Evolutionary conservation across 2,329 filamentous ascomycete species (phyloP), one percentile per base, ranked within the genome.

Genomic region (Fusarium goolgardi): DNA sequence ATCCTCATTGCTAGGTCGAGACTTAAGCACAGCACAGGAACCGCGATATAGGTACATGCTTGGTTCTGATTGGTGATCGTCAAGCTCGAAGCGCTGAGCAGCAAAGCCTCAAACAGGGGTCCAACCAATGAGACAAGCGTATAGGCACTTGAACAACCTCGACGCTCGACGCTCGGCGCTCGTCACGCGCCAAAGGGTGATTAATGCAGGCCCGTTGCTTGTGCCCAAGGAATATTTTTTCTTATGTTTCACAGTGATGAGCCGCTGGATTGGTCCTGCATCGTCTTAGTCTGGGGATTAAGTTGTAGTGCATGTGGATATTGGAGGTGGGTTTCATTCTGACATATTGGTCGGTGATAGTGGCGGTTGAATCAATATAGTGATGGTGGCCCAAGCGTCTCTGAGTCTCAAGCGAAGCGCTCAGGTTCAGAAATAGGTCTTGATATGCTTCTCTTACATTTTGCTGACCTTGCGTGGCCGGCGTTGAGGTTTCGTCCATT

Each of bases 31-130:
- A 70, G 47, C 47, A 63, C 34, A 59, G 55, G 39, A 57, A 58
- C 64, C 55, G 60, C 58, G 57, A 56, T 58, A 52, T 63, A 59
- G 55, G 27, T 49, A 37, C 39, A 41, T 39, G 21, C 39, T 40
- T 55, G 34, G 46, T 46, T 21, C 41, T 76, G 75, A 77, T 78
- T 78, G 76, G 76, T 49, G 61, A 52, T 49, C 41, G 21, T 40
- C 39, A 21, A 49, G 46, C 52, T 70, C 69, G 73, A 77, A 77
- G 75, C 76, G 76, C 76, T 68, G 67, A 71, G 65, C 65, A 54
- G 43, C 50, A 55, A 67, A 55, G 55, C 63, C 59, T 54, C 56
- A 34, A 51, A 56, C 69, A 70, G 65, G 71, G 54, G 67, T 56
- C 52, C 56, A 41, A 50, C 76, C 76, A 77, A 78, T 77, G 52